Conservation (phyloP, 1,139 yeast genomes). For the Geotrichum reessii region DNA sequence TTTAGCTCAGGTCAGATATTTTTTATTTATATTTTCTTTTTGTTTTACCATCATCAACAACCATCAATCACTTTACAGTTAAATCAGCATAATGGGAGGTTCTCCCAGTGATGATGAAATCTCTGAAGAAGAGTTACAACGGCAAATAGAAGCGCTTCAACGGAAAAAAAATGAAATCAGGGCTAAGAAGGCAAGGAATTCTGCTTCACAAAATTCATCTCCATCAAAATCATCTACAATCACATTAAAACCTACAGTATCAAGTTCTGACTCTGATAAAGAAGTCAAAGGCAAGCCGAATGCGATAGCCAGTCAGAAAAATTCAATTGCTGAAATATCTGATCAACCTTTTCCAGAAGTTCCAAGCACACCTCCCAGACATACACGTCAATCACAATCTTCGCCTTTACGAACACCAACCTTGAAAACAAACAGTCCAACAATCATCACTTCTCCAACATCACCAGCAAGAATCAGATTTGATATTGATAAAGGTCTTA, state of each 20-base stretch:
- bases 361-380: background rate
- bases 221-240: background rate
- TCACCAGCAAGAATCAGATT: slow-evolving; percentile 16
- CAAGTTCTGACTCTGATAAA: background rate
- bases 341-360: background rate
- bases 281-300: background rate
- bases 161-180: background rate
- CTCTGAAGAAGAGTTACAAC: background rate
- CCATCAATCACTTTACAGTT: background rate
- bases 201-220: background rate
- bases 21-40: too few relatives aligned
- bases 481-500: slow-evolving; percentile 17
- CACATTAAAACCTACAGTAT: background rate
- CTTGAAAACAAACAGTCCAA: background rate
- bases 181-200: background rate
- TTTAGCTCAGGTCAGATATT: too few relatives aligned
- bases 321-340: background rate
- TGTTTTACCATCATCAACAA: background rate
- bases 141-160: background rate
- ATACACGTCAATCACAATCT: background rate
- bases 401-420: background rate
- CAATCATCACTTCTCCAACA: slow-evolving; percentile 3
- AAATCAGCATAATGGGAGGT: background rate
- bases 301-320: background rate
- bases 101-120: background rate